These are phyloP conservation scores for Cenchrus americanus DNA, from an alignment of 176 grass and related monocot genomes.

Conservation along the genomic window DNA sequence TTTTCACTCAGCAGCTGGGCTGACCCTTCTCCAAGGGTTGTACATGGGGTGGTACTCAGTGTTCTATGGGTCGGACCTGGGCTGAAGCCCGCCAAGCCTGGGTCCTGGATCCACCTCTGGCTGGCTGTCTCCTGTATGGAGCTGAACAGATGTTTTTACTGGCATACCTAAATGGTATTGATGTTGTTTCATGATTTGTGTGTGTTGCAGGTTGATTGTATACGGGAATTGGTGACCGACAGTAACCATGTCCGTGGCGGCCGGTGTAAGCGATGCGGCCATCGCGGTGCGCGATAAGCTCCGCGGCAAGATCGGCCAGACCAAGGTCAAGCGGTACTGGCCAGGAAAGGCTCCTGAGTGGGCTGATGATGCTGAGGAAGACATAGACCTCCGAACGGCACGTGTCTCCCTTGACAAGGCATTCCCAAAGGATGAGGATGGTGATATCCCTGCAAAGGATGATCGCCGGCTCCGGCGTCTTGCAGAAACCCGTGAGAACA, in stretches of 20 bases:
- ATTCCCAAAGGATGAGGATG: constrained; percentile 65
- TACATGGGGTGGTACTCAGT: no score
- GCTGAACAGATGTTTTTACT: neutral
- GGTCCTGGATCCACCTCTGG: no score
- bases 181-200: neutral
- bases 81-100: no score
- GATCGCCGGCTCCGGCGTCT: constrained; percentile 74
- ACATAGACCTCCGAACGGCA: constrained; percentile 50
- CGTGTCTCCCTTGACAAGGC: constrained; percentile 70
- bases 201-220: constrained; percentile 3
- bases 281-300: constrained; percentile 88
- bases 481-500: constrained; percentile 74
- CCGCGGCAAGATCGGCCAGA: constrained; percentile 89
- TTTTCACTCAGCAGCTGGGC: no score
- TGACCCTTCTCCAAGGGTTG: no score
- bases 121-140: neutral
- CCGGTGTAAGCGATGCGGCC: constrained; percentile 76
- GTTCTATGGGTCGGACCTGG: no score
- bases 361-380: constrained; percentile 58
- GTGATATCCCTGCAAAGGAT: constrained; percentile 55
- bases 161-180: neutral
- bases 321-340: constrained; percentile 96
- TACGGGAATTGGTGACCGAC: neutral
- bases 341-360: constrained; percentile 80
- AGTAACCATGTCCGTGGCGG: constrained; percentile 68